Conservation (phyloP, 2,329 filamentous ascomycete species). For the Sporothrix curviconia region DNA sequence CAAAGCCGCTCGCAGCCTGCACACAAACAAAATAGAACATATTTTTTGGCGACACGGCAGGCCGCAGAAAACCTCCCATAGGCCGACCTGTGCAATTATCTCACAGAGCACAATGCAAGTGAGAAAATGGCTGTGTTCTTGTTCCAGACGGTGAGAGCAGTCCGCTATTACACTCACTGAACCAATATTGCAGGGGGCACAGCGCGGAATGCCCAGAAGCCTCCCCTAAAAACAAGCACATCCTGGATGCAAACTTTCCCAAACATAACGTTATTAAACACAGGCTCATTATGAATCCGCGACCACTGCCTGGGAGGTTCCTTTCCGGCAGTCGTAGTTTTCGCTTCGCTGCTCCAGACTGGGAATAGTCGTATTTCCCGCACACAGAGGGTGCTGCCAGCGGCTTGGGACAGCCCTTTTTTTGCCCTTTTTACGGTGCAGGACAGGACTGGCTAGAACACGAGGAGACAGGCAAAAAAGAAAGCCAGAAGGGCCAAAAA, state of each 20-base stretch:
- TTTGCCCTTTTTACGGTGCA: neutral
- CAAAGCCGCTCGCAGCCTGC: neutral
- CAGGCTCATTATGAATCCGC: slow-evolving; percentile 13
- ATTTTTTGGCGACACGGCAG: neutral
- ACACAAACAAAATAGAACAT: neutral
- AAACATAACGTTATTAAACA: slow-evolving; percentile 2
- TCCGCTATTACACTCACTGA: neutral
- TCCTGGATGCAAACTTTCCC: neutral
- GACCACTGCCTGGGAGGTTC: slow-evolving; percentile 2
- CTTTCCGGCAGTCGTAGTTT: slow-evolving; percentile 11
- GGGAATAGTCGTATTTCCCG: slow-evolving; percentile 14
- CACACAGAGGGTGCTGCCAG: neutral
- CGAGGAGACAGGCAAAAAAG: neutral
- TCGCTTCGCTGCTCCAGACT: slow-evolving; percentile 18
- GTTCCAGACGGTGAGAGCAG: no score
- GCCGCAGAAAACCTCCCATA: no score
- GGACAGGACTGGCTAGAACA: neutral
- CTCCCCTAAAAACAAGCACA: no score
- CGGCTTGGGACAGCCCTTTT: neutral
- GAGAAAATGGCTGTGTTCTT: no score
- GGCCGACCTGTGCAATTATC: no score
- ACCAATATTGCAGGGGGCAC: neutral
- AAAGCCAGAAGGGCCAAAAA: neutral
- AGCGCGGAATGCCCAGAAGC: neutral
- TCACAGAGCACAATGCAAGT: no score